Conservation (phyloP, 495 filamentous ascomycete species). For the Trichoderma orchidacearum region DNA sequence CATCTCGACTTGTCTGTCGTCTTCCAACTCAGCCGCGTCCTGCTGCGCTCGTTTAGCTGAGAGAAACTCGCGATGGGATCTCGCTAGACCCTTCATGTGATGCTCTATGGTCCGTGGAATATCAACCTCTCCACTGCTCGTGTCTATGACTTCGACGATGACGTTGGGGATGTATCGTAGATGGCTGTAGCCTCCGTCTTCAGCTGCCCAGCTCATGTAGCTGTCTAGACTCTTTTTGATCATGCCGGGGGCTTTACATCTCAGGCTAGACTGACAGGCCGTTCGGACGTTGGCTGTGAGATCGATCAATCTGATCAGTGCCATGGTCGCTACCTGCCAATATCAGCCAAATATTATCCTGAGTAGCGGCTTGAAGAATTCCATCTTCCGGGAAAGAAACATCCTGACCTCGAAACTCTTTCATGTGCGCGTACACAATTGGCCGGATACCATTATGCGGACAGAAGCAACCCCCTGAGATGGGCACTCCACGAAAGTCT, state of each 20-base stretch:
- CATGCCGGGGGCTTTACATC: neutral
- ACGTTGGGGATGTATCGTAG: neutral
- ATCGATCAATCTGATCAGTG: neutral
- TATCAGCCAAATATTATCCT: neutral
- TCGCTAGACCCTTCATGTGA: neutral
- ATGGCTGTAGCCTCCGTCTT: constrained; percentile 2
- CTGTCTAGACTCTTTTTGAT: neutral
- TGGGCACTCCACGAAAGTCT: neutral
- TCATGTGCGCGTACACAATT: neutral
- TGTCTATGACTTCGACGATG: neutral
- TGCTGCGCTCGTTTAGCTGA: neutral
- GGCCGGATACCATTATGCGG: neutral
- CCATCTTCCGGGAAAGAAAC: neutral
- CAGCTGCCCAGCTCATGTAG: constrained; percentile 1
- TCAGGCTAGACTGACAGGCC: neutral
- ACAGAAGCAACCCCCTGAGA: neutral
- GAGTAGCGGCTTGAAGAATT: neutral
- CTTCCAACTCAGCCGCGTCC: neutral
- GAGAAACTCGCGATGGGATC: neutral
- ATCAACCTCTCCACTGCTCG: neutral
- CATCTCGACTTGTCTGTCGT: neutral
- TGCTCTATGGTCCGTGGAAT: neutral
- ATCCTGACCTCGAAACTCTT: neutral
- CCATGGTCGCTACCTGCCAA: neutral
- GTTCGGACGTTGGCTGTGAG: neutral